These are phyloP conservation scores for Arxiozyma heterogenica DNA, from an alignment of 1,139 yeast species.

Conservation along the genomic window DNA sequence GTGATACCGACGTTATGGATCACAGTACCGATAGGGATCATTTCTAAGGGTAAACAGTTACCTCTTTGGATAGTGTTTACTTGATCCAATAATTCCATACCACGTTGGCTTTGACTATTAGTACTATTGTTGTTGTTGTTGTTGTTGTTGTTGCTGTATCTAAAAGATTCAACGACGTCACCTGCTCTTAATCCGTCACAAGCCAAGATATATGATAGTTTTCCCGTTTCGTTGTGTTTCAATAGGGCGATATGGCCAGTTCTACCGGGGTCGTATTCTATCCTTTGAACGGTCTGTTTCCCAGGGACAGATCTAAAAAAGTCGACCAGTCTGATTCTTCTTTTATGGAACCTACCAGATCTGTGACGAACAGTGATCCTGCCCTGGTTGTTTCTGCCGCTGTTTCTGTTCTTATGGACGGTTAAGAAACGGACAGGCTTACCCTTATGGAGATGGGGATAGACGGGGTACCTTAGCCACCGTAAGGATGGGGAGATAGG, in stretches of 20 bases:
- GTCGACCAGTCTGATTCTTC: slow-evolving; percentile 78
- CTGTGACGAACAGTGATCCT: slow-evolving; percentile 84
- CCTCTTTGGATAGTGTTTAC: slow-evolving; percentile 79
- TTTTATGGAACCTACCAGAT: slow-evolving; percentile 87
- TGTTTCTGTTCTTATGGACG: slow-evolving; percentile 56
- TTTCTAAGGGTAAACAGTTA: slow-evolving; percentile 81
- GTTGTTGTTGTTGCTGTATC: slow-evolving; percentile 45
- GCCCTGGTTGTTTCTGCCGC: slow-evolving; percentile 90
- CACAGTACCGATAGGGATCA: slow-evolving; percentile 91
- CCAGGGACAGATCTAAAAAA: slow-evolving; percentile 61
- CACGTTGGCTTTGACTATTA: slow-evolving; percentile 4
- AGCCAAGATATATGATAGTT: slow-evolving; percentile 74
- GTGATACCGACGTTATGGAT: slow-evolving; percentile 81
- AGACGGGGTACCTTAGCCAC: slow-evolving; percentile 82
- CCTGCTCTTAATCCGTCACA: slow-evolving; percentile 91
- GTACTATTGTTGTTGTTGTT: too few species aligned
- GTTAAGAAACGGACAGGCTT: slow-evolving; percentile 73
- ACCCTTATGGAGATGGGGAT: slow-evolving; percentile 81
- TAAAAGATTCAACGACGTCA: slow-evolving; percentile 80
- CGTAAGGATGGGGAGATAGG: slow-evolving; percentile 84
- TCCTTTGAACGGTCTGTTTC: slow-evolving; percentile 69
- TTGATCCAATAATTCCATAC: background rate
- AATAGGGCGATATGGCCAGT: slow-evolving; percentile 87
- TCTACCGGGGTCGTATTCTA: slow-evolving; percentile 95
- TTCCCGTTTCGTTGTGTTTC: slow-evolving; percentile 52